phyloP scores from a whole-genome alignment of 768 basidiomycete species.

The Tulasnella sp. region DNA sequence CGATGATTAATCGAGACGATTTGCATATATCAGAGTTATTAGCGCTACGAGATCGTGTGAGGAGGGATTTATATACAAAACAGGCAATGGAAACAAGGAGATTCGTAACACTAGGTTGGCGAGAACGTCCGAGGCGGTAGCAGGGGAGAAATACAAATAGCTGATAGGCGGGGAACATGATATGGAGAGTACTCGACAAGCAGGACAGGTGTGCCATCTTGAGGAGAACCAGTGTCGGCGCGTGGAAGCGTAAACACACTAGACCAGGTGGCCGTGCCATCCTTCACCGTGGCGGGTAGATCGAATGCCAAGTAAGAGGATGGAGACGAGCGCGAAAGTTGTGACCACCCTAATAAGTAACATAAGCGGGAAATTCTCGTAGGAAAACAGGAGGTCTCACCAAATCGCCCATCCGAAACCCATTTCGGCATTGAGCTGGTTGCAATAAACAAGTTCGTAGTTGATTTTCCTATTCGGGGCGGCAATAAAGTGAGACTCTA shows the following conservation, averaged over 20 bases:
- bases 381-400: conserved; percentile 29
- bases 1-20: neutral
- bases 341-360: conserved; percentile 42
- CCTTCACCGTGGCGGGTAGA: conserved; percentile 58
- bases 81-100: no score
- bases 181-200: neutral
- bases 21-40: no score
- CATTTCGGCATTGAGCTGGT: conserved; percentile 52
- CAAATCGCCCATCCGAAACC: conserved; percentile 68
- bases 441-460: conserved; percentile 46
- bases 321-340: conserved; percentile 46
- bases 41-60: no score
- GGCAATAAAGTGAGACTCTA: neutral
- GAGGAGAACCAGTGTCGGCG: neutral
- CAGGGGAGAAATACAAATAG: no score
- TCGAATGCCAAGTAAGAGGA: conserved; percentile 48
- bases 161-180: neutral
- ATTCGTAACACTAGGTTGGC: no score
- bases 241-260: neutral
- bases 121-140: no score
- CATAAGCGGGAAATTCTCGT: neutral
- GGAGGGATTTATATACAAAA: no score
- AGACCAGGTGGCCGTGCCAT: conserved; percentile 42
- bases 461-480: conserved; percentile 28
- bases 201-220: neutral